Percentiles rank a stretch among this genome's conserved stretches.
Conservation (phyloP, 2,329 filamentous ascomycete species). For the Herpotrichia juniperi region DNA sequence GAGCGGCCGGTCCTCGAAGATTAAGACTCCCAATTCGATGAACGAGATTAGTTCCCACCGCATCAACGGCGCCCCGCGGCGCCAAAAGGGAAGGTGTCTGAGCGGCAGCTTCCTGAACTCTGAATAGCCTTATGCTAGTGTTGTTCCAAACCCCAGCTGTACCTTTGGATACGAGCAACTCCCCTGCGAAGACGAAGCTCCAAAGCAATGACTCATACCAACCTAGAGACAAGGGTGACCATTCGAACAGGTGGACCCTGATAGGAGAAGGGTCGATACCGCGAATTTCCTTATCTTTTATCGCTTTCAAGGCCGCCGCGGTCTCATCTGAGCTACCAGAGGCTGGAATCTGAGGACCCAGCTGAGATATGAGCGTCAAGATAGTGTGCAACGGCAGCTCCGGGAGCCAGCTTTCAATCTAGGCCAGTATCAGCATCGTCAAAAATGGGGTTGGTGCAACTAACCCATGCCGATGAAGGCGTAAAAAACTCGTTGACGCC, state of each 20-base stretch:
- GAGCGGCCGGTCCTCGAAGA: slow-evolving; percentile 56
- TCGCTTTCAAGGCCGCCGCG: slow-evolving; percentile 52
- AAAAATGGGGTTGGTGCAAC: slow-evolving; percentile 18
- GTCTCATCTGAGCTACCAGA: slow-evolving; percentile 49
- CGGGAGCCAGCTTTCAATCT: slow-evolving; percentile 93
- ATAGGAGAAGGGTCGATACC: slow-evolving; percentile 77
- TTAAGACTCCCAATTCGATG: slow-evolving; percentile 84
- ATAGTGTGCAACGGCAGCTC: slow-evolving; percentile 88
- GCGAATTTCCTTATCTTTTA: slow-evolving; percentile 67
- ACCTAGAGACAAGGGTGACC: slow-evolving; percentile 85
- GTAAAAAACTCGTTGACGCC: slow-evolving; percentile 70
- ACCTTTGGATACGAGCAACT: slow-evolving; percentile 85
- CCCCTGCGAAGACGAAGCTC: slow-evolving; percentile 88
- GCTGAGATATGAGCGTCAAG: slow-evolving; percentile 73
- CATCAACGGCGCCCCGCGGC: slow-evolving; percentile 89
- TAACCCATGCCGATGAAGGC: slow-evolving; percentile 76
- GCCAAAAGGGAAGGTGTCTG: slow-evolving; percentile 81
- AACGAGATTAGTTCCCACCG: slow-evolving; percentile 88
- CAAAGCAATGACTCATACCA: slow-evolving; percentile 97
- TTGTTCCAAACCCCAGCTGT: slow-evolving; percentile 95
- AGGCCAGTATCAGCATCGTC: slow-evolving; percentile 23
- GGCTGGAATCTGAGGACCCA: slow-evolving; percentile 58
- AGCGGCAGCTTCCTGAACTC: slow-evolving; percentile 82
- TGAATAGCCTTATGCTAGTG: slow-evolving; percentile 85
- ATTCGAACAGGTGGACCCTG: slow-evolving; percentile 89